Percentiles rank a stretch among this genome's conserved stretches.
These are phyloP conservation scores for Actinidia chinensis DNA, from an alignment of 179 eudicot species.

Conservation along the genomic window DNA sequence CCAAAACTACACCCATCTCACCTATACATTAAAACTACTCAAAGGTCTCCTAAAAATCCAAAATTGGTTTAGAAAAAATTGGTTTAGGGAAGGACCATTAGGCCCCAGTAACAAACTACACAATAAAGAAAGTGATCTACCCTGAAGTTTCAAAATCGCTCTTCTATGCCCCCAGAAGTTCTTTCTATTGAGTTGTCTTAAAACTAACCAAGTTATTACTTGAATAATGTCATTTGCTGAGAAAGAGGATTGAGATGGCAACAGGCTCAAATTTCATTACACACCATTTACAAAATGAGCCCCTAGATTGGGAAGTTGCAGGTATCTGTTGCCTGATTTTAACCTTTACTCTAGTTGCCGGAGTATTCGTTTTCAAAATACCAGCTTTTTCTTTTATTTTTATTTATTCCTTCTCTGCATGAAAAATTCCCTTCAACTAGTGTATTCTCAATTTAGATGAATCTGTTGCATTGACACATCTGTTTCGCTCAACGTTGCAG, in stretches of 20 bases:
- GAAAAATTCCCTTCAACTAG: neutral
- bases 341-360: neutral
- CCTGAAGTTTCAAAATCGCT: too few relatives aligned
- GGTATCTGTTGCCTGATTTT: neutral
- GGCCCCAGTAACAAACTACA: too few relatives aligned
- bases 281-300: neutral
- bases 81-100: too few relatives aligned
- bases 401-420: neutral
- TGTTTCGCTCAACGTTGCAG: constrained; percentile 37
- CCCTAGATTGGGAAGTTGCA: neutral
- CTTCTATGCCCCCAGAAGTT: too few relatives aligned
- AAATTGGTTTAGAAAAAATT: too few relatives aligned
- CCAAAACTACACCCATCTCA: too few relatives aligned
- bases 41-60: too few relatives aligned
- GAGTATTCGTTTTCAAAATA: neutral
- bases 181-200: too few relatives aligned
- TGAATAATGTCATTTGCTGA: neutral
- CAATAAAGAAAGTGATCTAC: too few relatives aligned
- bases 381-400: neutral
- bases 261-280: neutral
- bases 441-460: neutral
- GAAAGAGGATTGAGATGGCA: neutral
- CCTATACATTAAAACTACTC: too few relatives aligned
- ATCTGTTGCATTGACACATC: neutral
- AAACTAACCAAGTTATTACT: neutral